Evolutionary conservation across 73 alveolate species (phyloP).

Genomic region (Tetrahymena borealis): DNA sequence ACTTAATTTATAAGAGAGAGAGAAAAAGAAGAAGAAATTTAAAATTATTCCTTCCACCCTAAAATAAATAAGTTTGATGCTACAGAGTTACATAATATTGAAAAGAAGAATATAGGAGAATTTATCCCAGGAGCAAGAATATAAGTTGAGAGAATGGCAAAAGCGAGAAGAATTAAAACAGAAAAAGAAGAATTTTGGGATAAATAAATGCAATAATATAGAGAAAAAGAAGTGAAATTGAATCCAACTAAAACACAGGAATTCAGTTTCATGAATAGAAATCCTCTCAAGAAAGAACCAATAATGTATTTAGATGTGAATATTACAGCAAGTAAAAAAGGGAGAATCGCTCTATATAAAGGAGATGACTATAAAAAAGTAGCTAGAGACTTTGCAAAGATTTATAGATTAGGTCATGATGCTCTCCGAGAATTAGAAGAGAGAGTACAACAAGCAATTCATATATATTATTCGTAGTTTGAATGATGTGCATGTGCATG

Average conservation of each 20-base stretch:
- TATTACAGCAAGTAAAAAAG: background rate
- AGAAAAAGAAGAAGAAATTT: background rate
- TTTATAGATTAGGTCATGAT: background rate
- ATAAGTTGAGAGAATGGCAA: background rate
- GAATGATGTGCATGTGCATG: background rate
- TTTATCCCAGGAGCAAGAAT: background rate
- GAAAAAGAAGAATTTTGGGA: background rate
- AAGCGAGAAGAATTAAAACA: background rate
- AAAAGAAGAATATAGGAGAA: background rate
- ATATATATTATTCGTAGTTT: background rate
- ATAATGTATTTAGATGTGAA: background rate
- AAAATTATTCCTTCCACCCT: background rate
- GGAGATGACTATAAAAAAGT: background rate
- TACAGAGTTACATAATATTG: background rate
- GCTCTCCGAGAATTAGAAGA: background rate
- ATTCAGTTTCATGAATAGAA: background rate
- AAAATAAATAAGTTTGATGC: background rate
- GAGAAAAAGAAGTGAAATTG: background rate
- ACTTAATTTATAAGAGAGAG: background rate
- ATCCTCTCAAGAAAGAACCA: background rate
- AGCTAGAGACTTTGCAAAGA: background rate
- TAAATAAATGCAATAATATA: background rate
- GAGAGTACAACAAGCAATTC: background rate
- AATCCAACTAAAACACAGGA: background rate
- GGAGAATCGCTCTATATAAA: background rate